These are phyloP conservation scores for Thyridium curvatum DNA, from an alignment of 2,329 filamentous ascomycete genomes.

Conservation along the genomic window DNA sequence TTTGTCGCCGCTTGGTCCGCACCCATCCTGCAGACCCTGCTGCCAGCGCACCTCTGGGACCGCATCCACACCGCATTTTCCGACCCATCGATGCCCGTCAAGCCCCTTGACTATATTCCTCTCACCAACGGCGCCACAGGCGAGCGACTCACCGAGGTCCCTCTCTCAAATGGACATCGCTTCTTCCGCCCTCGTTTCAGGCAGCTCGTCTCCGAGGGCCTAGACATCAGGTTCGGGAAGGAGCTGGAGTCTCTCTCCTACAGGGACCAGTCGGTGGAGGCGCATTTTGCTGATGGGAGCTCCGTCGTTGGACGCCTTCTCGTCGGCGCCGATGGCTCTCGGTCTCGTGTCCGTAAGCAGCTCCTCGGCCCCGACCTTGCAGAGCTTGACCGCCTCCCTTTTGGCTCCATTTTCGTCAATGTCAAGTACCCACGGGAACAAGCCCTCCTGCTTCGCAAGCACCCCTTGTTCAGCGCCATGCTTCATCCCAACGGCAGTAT, in stretches of 20 bases:
- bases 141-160: neutral
- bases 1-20: slow-evolving; percentile 1
- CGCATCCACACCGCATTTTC: neutral
- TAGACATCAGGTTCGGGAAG: slow-evolving; percentile 31
- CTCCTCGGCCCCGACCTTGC: neutral
- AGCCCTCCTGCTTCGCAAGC: neutral
- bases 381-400: neutral
- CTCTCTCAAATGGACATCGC: neutral
- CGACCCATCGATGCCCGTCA: neutral
- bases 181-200: slow-evolving; percentile 25
- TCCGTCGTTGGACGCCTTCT: neutral
- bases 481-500: slow-evolving; percentile 21
- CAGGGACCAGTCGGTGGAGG: neutral
- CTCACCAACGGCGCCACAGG: neutral
- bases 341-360: neutral
- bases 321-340: neutral
- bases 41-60: neutral
- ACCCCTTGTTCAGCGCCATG: neutral
- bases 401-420: neutral
- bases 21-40: neutral
- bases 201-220: slow-evolving; percentile 20
- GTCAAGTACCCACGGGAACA: neutral
- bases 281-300: neutral
- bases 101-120: neutral
- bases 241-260: slow-evolving; percentile 17